Evolutionary conservation across 2,329 filamentous ascomycete species (phyloP).

Genomic region (Colletotrichum lindemuthianum): DNA sequence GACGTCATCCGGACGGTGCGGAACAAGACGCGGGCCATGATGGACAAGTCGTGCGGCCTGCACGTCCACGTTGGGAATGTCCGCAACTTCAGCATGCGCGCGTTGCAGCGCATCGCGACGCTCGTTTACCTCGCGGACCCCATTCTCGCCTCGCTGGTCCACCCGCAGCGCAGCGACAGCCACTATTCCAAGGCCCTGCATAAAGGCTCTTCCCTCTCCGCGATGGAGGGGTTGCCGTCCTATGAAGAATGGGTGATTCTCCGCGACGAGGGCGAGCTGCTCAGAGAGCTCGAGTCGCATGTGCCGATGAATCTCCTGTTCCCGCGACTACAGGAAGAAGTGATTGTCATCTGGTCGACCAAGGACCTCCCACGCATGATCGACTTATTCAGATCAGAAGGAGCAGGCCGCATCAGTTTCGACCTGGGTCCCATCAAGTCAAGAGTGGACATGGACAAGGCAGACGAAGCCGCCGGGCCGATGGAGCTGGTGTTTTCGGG

Average conservation of each 20-base stretch:
- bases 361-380: background rate
- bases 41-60: conserved; percentile 6
- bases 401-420: background rate
- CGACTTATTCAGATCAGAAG: background rate
- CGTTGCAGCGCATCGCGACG: conserved; percentile 16
- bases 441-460: background rate
- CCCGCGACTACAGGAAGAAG: background rate
- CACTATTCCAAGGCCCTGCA: background rate
- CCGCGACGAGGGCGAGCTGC: background rate
- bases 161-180: conserved; percentile 1
- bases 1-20: conserved; percentile 15
- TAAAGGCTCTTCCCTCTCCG: background rate
- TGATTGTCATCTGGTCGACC: conserved; percentile 7
- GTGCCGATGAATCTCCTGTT: conserved; percentile 9
- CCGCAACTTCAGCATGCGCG: conserved; percentile 8
- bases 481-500: background rate
- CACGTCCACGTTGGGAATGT: conserved; percentile 28
- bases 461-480: background rate
- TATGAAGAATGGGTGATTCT: background rate
- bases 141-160: conserved; percentile 6
- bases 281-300: conserved; percentile 7
- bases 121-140: conserved; percentile 16
- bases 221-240: background rate
- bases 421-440: too few species aligned
- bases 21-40: conserved; percentile 7